Evolutionary conservation across 495 filamentous ascomycete species (phyloP).

Genomic region (Thermothielavioides terrestris): DNA sequence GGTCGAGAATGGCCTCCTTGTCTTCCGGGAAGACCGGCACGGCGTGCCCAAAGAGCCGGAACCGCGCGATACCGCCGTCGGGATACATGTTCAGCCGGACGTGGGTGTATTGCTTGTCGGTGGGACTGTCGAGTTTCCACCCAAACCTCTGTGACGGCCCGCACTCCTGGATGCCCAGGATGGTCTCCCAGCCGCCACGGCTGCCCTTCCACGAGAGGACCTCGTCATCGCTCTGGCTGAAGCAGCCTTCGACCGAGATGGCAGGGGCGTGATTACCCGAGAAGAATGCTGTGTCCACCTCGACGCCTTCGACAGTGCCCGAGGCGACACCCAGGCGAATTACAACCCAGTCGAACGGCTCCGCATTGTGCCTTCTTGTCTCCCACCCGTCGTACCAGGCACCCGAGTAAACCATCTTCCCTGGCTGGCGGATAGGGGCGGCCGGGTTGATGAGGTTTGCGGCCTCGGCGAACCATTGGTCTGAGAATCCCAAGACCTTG

Average conservation of each 20-base stretch:
- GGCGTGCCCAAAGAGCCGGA: slow-evolving; percentile 71
- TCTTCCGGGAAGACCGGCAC: slow-evolving; percentile 61
- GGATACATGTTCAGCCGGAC: slow-evolving; percentile 85
- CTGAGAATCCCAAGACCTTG: slow-evolving; percentile 64
- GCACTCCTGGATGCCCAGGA: slow-evolving; percentile 61
- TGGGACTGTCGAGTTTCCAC: slow-evolving; percentile 59
- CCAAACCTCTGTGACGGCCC: slow-evolving; percentile 68
- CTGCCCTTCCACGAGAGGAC: slow-evolving; percentile 51
- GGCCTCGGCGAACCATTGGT: slow-evolving; percentile 86
- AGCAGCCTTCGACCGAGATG: slow-evolving; percentile 73
- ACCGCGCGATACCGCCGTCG: slow-evolving; percentile 86
- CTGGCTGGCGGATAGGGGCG: slow-evolving; percentile 65
- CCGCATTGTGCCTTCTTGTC: slow-evolving; percentile 74
- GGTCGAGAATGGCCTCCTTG: slow-evolving; percentile 59
- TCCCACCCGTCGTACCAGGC: slow-evolving; percentile 98
- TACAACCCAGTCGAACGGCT: slow-evolving; percentile 76
- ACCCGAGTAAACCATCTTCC: slow-evolving; percentile 75
- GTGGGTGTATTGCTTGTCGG: slow-evolving; percentile 67
- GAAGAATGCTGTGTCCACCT: slow-evolving; percentile 83
- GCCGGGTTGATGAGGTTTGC: slow-evolving; percentile 69
- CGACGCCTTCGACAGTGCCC: slow-evolving; percentile 67
- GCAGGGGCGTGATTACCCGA: slow-evolving; percentile 79
- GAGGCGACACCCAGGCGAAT: slow-evolving; percentile 71
- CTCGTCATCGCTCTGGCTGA: slow-evolving; percentile 50
- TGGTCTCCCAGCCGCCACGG: slow-evolving; percentile 58